Conservation (phyloP, 331 rosid genomes). For the Quercus phellos region DNA sequence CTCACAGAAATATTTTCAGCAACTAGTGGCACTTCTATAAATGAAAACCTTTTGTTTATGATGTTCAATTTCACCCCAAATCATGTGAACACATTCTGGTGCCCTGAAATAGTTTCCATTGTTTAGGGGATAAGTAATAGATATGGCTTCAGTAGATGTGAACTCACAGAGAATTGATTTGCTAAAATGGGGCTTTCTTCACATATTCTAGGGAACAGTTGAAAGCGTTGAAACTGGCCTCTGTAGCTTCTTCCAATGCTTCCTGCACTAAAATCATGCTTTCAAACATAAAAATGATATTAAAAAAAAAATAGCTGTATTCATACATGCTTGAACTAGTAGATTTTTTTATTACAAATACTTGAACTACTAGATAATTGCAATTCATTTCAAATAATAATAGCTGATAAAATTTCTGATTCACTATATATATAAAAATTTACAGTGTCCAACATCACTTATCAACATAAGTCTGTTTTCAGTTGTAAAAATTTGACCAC, state of each 20-base stretch:
- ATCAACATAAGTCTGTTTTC: neutral
- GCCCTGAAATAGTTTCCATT: neutral
- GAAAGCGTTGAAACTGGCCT: constrained; percentile 28
- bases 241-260: constrained; percentile 32
- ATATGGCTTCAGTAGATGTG: neutral
- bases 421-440: neutral
- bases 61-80: neutral
- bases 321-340: neutral
- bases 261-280: constrained; percentile 22
- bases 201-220: constrained; percentile 13
- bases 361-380: neutral
- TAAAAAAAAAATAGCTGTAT: neutral
- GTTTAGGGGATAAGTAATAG: neutral
- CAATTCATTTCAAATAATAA: neutral
- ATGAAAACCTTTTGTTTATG: neutral
- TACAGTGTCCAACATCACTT: neutral
- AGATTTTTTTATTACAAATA: neutral
- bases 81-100: neutral
- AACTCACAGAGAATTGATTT: constrained; percentile 30
- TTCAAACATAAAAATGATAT: neutral
- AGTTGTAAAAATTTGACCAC: neutral
- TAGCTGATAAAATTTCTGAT: neutral
- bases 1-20: neutral
- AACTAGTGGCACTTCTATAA: neutral
- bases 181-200: constrained; percentile 22